Percentiles rank a stretch among this genome's conserved stretches.
Conservation (phyloP, 768 basidiomycete genomes). For the Mycena haematopus region DNA sequence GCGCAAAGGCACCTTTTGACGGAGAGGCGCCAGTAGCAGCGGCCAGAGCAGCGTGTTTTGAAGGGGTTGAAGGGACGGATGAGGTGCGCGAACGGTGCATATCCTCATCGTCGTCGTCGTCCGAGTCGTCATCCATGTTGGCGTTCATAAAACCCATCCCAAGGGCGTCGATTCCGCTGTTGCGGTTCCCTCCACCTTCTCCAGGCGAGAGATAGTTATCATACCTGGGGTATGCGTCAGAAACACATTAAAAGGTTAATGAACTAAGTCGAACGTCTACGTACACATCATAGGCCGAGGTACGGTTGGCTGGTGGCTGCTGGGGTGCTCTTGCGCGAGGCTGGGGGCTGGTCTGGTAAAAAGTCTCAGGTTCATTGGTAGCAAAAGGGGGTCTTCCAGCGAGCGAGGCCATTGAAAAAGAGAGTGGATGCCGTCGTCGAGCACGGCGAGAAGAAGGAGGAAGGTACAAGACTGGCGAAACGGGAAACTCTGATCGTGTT, state of each 20-base stretch:
- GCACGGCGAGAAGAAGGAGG: slow-evolving; percentile 15
- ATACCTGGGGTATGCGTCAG: slow-evolving; percentile 53
- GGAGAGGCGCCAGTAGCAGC: slow-evolving; percentile 39
- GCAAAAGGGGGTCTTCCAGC: slow-evolving; percentile 72
- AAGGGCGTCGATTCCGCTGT: slow-evolving; percentile 60
- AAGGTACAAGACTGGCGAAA: slow-evolving; percentile 11
- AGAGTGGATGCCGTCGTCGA: slow-evolving; percentile 30
- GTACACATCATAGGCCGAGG: slow-evolving; percentile 73
- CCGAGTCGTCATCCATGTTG: slow-evolving; percentile 51
- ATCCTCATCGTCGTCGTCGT: slow-evolving; percentile 40
- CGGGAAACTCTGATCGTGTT: neutral
- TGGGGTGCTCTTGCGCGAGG: slow-evolving; percentile 37
- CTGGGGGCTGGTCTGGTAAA: slow-evolving; percentile 52
- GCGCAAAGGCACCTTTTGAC: slow-evolving; percentile 21
- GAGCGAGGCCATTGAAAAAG: slow-evolving; percentile 49
- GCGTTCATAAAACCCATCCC: slow-evolving; percentile 56
- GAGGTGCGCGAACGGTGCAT: slow-evolving; percentile 29
- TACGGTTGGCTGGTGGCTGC: slow-evolving; percentile 54
- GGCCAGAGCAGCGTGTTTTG: slow-evolving; percentile 47
- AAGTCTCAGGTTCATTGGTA: slow-evolving; percentile 69
- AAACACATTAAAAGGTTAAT: neutral
- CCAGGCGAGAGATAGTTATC: slow-evolving; percentile 58
- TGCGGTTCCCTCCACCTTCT: slow-evolving; percentile 37
- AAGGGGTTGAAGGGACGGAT: slow-evolving; percentile 29
- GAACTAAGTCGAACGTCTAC: slow-evolving; percentile 39